Evolutionary conservation across 177 flowering plant genomes (phyloP).

Genomic region (Vitis hybrid): DNA sequence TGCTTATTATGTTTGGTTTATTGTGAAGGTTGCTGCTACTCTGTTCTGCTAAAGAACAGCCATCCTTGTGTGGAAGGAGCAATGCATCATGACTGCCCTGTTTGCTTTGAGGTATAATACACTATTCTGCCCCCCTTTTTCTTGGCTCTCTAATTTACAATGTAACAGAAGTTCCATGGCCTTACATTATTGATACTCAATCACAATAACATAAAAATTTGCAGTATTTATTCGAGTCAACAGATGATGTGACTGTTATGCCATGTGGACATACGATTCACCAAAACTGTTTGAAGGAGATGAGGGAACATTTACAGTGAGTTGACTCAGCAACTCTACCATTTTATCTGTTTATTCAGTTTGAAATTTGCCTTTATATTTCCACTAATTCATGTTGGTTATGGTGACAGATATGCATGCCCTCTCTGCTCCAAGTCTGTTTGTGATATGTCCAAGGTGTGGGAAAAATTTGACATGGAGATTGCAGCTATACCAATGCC

Average conservation of each 20-base stretch:
- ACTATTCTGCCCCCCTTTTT: not conserved
- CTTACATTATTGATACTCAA: not conserved
- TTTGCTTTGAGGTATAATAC: conserved; percentile 80
- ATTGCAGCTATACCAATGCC: conserved; percentile 97
- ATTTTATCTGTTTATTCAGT: not conserved
- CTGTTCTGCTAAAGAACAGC: conserved; percentile 54
- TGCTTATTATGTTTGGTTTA: conserved; percentile 1
- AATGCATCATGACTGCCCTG: conserved; percentile 96
- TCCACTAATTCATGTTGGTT: not conserved
- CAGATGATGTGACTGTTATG: conserved; percentile 57
- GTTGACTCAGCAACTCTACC: conserved; percentile 12
- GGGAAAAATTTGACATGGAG: conserved; percentile 86
- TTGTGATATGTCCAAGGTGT: conserved; percentile 93
- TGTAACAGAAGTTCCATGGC: not conserved
- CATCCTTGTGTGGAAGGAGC: conserved; percentile 97
- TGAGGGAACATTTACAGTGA: conserved; percentile 87
- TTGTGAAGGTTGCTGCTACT: conserved; percentile 75
- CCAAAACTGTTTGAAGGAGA: conserved; percentile 75
- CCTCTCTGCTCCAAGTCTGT: conserved; percentile 95
- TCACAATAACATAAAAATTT: conserved; percentile 14
- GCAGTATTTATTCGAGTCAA: conserved; percentile 86
- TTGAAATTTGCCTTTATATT: not conserved
- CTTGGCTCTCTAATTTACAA: not conserved
- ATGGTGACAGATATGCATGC: conserved; percentile 68
- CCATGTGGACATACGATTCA: conserved; percentile 98